Evolutionary conservation across 192 early-diverging fungal species (phyloP).

Genomic region (Linderina pennispora): DNA sequence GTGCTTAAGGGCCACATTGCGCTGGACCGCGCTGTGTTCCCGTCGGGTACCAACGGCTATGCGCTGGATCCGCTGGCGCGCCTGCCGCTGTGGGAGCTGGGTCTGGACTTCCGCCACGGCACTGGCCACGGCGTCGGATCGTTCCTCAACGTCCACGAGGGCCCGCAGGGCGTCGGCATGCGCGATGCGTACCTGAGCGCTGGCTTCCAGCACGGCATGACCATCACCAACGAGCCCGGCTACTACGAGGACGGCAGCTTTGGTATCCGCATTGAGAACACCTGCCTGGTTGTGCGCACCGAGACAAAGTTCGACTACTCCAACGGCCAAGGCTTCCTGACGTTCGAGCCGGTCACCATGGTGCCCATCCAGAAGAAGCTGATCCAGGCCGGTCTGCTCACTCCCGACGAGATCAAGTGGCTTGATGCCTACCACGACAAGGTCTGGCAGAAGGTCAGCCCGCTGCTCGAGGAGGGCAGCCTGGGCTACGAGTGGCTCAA

Average conservation of each 20-base stretch:
- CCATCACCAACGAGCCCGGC: constrained; percentile 95
- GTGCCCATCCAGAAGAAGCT: constrained; percentile 85
- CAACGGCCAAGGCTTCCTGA: constrained; percentile 70
- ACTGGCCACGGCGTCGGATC: constrained; percentile 97
- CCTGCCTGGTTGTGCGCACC: constrained; percentile 70
- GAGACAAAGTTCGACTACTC: constrained; percentile 77
- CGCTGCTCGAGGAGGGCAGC: constrained; percentile 62
- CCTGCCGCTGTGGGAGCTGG: constrained; percentile 80
- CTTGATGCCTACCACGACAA: constrained; percentile 78
- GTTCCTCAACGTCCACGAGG: constrained; percentile 93
- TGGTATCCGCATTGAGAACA: constrained; percentile 97
- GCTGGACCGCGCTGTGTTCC: constrained; percentile 85
- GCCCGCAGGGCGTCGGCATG: constrained; percentile 90
- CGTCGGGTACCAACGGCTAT: constrained; percentile 79
- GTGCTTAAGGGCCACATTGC: constrained; percentile 98
- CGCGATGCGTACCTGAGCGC: constrained; percentile 68
- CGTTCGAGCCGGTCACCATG: constrained; percentile 89
- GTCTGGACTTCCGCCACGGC: constrained; percentile 94
- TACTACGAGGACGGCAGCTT: constrained; percentile 97
- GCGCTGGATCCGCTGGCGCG: constrained; percentile 87
- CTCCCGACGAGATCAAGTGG: constrained; percentile 74
- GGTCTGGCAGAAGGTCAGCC: constrained; percentile 73
- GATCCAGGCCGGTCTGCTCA: constrained; percentile 65
- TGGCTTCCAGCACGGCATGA: constrained; percentile 85
- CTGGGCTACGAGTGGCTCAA: constrained; percentile 75